A percentile compares a stretch with the other conserved stretches of the same genome.
These are phyloP conservation scores for Neurospora sp. DNA, from an alignment of 495 filamentous ascomycete species.

Conservation along the genomic window DNA sequence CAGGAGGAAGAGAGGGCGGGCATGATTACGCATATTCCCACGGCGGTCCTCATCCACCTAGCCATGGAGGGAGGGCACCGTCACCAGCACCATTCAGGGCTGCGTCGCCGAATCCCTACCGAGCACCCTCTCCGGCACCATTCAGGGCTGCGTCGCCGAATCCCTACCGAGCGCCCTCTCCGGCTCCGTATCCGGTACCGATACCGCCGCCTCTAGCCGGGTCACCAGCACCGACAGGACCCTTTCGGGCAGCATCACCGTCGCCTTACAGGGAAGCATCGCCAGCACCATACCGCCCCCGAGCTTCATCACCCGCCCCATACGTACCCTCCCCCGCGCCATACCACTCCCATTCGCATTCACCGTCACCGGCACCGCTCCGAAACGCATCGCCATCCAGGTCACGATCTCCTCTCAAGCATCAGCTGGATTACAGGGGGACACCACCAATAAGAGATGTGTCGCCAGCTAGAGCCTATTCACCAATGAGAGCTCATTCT, in stretches of 20 bases:
- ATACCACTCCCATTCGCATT: slow-evolving; percentile 12
- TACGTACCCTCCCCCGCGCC: slow-evolving; percentile 16
- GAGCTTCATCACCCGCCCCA: slow-evolving; percentile 19
- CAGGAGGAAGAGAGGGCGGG: neutral
- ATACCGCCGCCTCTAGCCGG: slow-evolving; percentile 9
- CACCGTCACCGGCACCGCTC: slow-evolving; percentile 11
- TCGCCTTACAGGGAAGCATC: slow-evolving; percentile 21
- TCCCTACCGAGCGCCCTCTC: slow-evolving; percentile 11
- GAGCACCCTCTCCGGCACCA: slow-evolving; percentile 28
- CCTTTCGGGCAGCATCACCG: slow-evolving; percentile 47
- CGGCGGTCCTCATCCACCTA: slow-evolving; percentile 31
- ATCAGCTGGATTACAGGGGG: slow-evolving; percentile 10
- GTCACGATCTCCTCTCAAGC: neutral
- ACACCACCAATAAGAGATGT: neutral
- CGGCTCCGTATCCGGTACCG: slow-evolving; percentile 22
- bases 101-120: slow-evolving; percentile 2
- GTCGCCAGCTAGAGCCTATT: neutral
- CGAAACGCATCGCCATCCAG: neutral
- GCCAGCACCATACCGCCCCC: neutral
- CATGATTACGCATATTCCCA: neutral
- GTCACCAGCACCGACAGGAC: slow-evolving; percentile 19
- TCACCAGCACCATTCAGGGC: slow-evolving; percentile 41
- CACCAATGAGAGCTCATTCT: neutral
- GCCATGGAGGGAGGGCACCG: slow-evolving; percentile 38
- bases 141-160: slow-evolving; percentile 7